These are phyloP conservation scores for Epichloe gansuensis DNA, from an alignment of 2,329 filamentous ascomycete species.

Conservation along the genomic window DNA sequence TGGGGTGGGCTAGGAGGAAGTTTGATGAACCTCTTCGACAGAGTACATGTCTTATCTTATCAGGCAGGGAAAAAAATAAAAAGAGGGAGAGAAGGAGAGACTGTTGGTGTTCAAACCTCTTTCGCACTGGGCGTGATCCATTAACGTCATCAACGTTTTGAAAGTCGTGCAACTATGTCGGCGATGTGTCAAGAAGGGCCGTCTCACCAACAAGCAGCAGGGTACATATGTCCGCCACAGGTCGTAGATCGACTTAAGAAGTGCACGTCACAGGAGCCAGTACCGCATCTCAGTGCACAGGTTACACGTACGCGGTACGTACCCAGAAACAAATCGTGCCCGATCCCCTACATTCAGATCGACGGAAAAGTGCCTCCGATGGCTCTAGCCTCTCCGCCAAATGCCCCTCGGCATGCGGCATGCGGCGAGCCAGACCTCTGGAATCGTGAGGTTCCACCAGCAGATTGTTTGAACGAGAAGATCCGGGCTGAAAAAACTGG, in stretches of 20 bases:
- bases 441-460: constrained; percentile 3
- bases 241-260: constrained; percentile 1
- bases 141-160: neutral
- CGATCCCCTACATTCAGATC: neutral
- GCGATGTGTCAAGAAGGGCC: neutral
- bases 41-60: no score
- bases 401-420: neutral
- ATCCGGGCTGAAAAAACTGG: neutral
- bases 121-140: no score
- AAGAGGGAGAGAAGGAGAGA: no score
- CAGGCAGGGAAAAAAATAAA: no score
- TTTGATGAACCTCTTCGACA: no score
- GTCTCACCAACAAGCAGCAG: constrained; percentile 1
- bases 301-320: neutral
- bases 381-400: neutral
- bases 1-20: no score
- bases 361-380: neutral
- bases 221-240: constrained; percentile 1
- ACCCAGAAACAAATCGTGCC: neutral
- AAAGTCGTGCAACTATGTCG: neutral
- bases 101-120: no score
- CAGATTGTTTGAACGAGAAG: neutral
- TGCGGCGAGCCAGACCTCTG: constrained; percentile 4
- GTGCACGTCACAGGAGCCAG: constrained; percentile 1
- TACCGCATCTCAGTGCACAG: constrained; percentile 7